Conservation (phyloP, 2,329 filamentous ascomycete genomes). For the Sclerotinia minor region DNA sequence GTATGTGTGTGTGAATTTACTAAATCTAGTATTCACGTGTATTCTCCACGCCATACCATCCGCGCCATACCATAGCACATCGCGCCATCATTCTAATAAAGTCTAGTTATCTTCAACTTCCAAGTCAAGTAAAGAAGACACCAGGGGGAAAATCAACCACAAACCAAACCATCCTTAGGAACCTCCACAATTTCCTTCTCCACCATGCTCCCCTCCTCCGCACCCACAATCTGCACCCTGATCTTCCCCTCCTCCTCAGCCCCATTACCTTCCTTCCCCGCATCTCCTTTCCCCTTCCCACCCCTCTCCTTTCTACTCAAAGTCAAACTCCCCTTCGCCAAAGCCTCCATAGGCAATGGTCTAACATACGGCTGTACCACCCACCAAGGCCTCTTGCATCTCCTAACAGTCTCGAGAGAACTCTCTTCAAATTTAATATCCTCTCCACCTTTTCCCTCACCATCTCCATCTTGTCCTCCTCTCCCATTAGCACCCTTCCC, state of each 20-base stretch:
- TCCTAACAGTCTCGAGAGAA: slow-evolving; percentile 66
- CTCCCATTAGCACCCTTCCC: slow-evolving; percentile 43
- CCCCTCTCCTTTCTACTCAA: slow-evolving; percentile 67
- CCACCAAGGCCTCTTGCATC: slow-evolving; percentile 85
- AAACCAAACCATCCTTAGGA: slow-evolving; percentile 36
- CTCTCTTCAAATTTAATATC: slow-evolving; percentile 49
- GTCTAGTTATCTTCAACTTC: not conserved
- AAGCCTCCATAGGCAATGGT: slow-evolving; percentile 82
- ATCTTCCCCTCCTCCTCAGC: slow-evolving; percentile 15
- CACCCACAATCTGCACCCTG: not conserved
- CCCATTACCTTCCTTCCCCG: slow-evolving; percentile 61
- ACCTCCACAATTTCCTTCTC: slow-evolving; percentile 32
- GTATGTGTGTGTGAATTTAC: no score
- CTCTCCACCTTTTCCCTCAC: slow-evolving; percentile 34
- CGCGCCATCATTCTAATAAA: not conserved
- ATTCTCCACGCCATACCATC: not conserved
- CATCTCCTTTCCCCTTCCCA: slow-evolving; percentile 46
- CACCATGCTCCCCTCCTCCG: not conserved
- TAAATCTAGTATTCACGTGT: not conserved
- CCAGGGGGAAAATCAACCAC: slow-evolving; percentile 26
- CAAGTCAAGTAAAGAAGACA: not conserved
- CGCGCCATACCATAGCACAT: not conserved
- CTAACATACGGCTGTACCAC: slow-evolving; percentile 84
- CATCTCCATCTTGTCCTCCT: slow-evolving; percentile 35
- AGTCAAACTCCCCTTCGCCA: slow-evolving; percentile 75